A percentile compares a stretch with the other conserved stretches of the same genome.
These are phyloP conservation scores for Ceraceosorus bombacis DNA, from an alignment of 1,284 basidiomycete species.

Conservation along the genomic window DNA sequence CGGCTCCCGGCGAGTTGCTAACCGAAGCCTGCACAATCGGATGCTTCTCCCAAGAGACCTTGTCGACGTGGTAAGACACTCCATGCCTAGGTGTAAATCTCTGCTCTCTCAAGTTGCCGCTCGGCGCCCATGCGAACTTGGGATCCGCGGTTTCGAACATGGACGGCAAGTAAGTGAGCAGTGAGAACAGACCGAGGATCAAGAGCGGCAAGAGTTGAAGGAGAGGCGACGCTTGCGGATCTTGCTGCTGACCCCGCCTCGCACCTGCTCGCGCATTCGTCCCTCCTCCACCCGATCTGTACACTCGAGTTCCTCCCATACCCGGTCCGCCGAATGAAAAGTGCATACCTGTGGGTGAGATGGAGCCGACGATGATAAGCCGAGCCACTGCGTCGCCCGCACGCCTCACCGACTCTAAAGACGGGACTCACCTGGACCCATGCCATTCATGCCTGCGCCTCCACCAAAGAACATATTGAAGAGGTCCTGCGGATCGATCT, in stretches of 20 bases:
- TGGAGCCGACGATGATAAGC: constrained; percentile 11
- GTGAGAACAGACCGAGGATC: constrained; percentile 53
- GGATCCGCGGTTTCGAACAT: constrained; percentile 68
- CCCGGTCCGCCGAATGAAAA: constrained; percentile 45
- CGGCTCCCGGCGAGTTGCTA: constrained; percentile 14
- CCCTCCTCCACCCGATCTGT: constrained; percentile 15
- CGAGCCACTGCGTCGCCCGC: background rate
- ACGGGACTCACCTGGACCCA: constrained; percentile 47
- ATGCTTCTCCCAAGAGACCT: constrained; percentile 67
- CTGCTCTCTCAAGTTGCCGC: constrained; percentile 33
- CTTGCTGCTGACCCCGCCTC: background rate
- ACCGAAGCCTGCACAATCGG: constrained; percentile 51
- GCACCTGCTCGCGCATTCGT: constrained; percentile 49
- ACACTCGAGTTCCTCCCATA: constrained; percentile 8
- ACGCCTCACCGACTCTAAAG: background rate
- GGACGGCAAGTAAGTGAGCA: constrained; percentile 73
- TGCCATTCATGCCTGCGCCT: constrained; percentile 44
- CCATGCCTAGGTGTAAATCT: constrained; percentile 59
- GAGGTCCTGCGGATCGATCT: constrained; percentile 87
- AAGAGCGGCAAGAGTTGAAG: constrained; percentile 76
- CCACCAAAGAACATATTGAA: constrained; percentile 99
- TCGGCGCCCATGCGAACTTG: constrained; percentile 63
- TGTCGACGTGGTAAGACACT: constrained; percentile 79
- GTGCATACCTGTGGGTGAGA: constrained; percentile 19
- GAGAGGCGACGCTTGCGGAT: constrained; percentile 54